Percentiles rank a stretch among this genome's conserved stretches.
phyloP scores from a whole-genome alignment of 495 filamentous ascomycete genomes.

The Tuber calosporum region DNA sequence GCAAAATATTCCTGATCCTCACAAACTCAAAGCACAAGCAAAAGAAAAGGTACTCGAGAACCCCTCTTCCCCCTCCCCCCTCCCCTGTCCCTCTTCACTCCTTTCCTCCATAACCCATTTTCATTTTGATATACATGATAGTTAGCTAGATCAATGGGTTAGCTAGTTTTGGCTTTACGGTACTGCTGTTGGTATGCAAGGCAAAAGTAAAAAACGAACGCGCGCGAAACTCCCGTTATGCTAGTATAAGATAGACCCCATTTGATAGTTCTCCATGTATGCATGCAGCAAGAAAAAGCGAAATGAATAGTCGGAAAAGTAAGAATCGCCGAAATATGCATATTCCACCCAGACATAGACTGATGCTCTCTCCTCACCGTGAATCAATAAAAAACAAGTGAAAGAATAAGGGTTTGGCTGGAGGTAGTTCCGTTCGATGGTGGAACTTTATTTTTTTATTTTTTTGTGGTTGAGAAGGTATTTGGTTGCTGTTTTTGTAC shows the following conservation, averaged over 20 bases:
- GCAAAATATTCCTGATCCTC: background rate
- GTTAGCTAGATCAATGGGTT: background rate
- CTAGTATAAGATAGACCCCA: background rate
- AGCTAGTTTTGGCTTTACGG: background rate
- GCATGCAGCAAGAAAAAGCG: background rate
- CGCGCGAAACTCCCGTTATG: background rate
- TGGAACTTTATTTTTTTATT: too few relatives aligned
- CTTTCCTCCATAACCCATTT: background rate
- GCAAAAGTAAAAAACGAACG: background rate
- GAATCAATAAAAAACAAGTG: conserved; percentile 3
- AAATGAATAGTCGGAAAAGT: background rate
- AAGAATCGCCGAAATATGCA: background rate
- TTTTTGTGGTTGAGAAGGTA: background rate
- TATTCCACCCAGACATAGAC: background rate
- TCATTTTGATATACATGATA: background rate
- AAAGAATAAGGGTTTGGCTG: background rate
- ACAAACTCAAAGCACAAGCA: background rate
- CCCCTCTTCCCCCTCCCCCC: background rate
- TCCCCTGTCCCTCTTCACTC: background rate
- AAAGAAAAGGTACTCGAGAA: background rate
- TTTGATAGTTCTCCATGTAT: background rate
- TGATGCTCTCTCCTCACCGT: background rate
- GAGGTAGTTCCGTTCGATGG: background rate
- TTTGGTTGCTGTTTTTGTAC: background rate
- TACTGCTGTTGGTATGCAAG: background rate